These are phyloP conservation scores for Cyberlindnera subsufficiens DNA, from an alignment of 805 yeast species.

Conservation along the genomic window DNA sequence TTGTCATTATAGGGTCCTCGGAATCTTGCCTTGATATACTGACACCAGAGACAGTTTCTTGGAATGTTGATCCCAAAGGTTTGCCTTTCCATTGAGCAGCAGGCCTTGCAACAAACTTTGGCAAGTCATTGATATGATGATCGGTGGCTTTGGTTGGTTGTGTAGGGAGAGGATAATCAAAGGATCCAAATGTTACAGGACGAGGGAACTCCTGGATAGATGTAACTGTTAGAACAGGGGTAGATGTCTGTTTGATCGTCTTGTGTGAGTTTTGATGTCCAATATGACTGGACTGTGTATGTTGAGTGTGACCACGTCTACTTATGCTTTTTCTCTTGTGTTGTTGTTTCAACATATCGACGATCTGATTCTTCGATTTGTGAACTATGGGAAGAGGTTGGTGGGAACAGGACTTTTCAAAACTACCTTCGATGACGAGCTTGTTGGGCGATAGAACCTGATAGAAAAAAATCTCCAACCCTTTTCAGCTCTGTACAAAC, in stretches of 20 bases:
- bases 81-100: slow-evolving; percentile 7
- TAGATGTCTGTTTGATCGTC: background rate
- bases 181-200: slow-evolving; percentile 7
- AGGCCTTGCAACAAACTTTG: slow-evolving; percentile 10
- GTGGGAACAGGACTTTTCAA: no score
- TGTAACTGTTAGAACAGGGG: slow-evolving; percentile 1
- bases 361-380: no score
- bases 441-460: no score
- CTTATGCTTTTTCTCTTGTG: no score
- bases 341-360: no score
- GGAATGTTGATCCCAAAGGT: slow-evolving; percentile 9
- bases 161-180: slow-evolving; percentile 14
- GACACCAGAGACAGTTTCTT: slow-evolving; percentile 3
- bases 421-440: no score
- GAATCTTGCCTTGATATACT: background rate
- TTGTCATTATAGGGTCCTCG: slow-evolving; percentile 11
- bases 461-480: no score
- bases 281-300: no score
- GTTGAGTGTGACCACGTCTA: no score
- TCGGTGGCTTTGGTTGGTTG: background rate
- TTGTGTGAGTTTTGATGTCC: no score
- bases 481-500: no score
- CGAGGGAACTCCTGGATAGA: slow-evolving; percentile 11
- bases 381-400: no score
- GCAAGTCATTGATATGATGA: slow-evolving; percentile 11